These are phyloP conservation scores for Perilla frutescens DNA, from an alignment of 257 asterid species.

Conservation along the genomic window DNA sequence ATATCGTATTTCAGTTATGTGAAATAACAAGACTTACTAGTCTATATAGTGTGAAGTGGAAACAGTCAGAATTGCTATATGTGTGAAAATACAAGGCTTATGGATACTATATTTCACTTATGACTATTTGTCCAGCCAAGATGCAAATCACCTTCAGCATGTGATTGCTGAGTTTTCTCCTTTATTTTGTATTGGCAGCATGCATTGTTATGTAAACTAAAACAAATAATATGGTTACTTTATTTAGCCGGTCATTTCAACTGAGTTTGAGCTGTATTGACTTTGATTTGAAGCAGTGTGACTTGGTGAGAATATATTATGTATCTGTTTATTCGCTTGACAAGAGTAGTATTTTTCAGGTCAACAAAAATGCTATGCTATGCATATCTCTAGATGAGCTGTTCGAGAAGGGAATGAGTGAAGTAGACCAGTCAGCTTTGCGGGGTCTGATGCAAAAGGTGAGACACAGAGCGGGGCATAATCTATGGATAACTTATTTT, in stretches of 20 bases:
- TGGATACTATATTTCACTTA: neutral
- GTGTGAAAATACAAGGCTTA: neutral
- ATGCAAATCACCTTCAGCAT: neutral
- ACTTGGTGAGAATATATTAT: neutral
- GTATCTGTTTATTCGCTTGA: slow-evolving; percentile 33
- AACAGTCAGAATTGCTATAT: neutral
- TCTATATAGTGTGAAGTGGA: neutral
- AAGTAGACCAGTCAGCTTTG: slow-evolving; percentile 59
- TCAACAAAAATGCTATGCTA: slow-evolving; percentile 73
- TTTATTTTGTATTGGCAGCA: neutral
- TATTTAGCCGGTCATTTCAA: neutral
- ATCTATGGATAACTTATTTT: slow-evolving; percentile 19
- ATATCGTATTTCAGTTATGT: neutral
- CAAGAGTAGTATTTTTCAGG: slow-evolving; percentile 52
- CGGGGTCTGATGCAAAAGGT: slow-evolving; percentile 76
- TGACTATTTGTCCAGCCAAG: neutral
- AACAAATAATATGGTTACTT: neutral
- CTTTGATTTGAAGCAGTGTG: slow-evolving; percentile 3
- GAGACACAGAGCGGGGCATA: slow-evolving; percentile 34
- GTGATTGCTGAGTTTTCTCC: slow-evolving; percentile 7
- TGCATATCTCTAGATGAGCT: slow-evolving; percentile 90
- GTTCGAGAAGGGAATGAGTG: slow-evolving; percentile 70
- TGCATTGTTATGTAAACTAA: neutral
- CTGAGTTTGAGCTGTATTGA: neutral
- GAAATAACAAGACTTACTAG: neutral